Evolutionary conservation across 139 green algal genomes (phyloP), one percentile per base, ranked within the genome.

Genomic region (Axilococcus clingmanii): DNA sequence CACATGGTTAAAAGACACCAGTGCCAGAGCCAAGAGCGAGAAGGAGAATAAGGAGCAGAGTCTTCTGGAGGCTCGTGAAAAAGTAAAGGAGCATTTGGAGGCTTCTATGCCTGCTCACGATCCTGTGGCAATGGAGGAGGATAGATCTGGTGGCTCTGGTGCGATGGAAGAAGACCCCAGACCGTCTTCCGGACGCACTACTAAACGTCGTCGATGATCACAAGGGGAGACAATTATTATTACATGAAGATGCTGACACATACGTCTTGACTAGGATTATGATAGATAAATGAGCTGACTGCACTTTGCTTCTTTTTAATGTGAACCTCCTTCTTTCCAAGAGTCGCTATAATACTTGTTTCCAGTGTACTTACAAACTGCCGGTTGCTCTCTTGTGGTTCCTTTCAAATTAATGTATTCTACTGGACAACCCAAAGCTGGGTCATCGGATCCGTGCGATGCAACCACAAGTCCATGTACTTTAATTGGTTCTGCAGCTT

Each of bases 331-430:
- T 6, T 48, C 51, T 38, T 46, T 32, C 68, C 68, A 76, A 24
- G 66, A 57, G 37, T 77, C 59, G 32, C 31, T 56, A 31, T 65
- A 77, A 45, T 64, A 66, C 35, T 65, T 71, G 25, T 57, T 59
- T 7, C 66, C 54, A 2, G 85, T 94, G 70, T 95, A 95, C 47
- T 95, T 95, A 78, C 87, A 95, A n/a, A 94, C 84, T 1, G 83
- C 86, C 0, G 87, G 87, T 22, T 86, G 77, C 8, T 95, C 87
- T 12, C 69, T 63, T 7, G 56, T 77, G 7, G 77, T 93, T 44
- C 86, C 87, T 49, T 79, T 80, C 4, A 95, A 65, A 27, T 49
- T 49, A 52, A 95, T 95, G 78, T 93, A 95, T 54, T 94, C 78
- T 6, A 94, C 82, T 9, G 86, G 86, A 59, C 72, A 84, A 14